These are phyloP conservation scores for Pichia sp. DNA, from an alignment of 1,139 yeast genomes.

Conservation along the genomic window DNA sequence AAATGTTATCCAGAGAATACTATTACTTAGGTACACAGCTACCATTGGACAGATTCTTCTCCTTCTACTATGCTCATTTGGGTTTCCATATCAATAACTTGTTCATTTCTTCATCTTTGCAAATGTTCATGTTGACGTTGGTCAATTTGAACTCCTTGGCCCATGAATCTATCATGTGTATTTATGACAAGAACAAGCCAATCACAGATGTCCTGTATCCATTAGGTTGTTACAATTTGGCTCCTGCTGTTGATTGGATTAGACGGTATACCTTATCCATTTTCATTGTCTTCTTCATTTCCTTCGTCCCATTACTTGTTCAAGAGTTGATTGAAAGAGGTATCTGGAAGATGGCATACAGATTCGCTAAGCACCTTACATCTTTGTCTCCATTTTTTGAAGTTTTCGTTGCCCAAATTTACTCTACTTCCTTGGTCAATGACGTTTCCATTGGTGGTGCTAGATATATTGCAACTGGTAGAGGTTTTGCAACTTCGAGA, in stretches of 20 bases:
- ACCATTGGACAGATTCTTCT: slow-evolving; percentile 93
- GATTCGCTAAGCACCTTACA: slow-evolving; percentile 83
- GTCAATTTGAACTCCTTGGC: slow-evolving; percentile 89
- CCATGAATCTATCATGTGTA: slow-evolving; percentile 83
- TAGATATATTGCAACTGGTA: slow-evolving; percentile 96
- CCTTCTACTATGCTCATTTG: slow-evolving; percentile 97
- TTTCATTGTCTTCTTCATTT: slow-evolving; percentile 96
- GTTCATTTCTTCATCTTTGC: slow-evolving; percentile 92
- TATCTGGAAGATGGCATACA: slow-evolving; percentile 88
- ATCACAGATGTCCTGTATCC: slow-evolving; percentile 82
- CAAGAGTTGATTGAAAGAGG: slow-evolving; percentile 98
- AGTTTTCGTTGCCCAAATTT: slow-evolving; percentile 97
- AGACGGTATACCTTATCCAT: slow-evolving; percentile 96
- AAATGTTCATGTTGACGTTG: slow-evolving; percentile 84
- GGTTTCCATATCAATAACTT: slow-evolving; percentile 98
- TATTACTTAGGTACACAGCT: slow-evolving; percentile 96
- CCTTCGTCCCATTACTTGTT: slow-evolving; percentile 91
- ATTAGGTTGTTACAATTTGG: slow-evolving; percentile 86
- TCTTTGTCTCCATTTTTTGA: slow-evolving; percentile 96
- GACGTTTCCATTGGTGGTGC: slow-evolving; percentile 99
- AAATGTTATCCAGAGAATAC: slow-evolving; percentile 96
- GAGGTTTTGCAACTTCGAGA: slow-evolving; percentile 99
- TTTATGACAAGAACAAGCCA: slow-evolving; percentile 79
- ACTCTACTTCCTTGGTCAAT: slow-evolving; percentile 83
- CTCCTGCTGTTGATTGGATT: slow-evolving; percentile 93